Conservation (phyloP, 805 yeast genomes). For the Lipomyces sp. region DNA sequence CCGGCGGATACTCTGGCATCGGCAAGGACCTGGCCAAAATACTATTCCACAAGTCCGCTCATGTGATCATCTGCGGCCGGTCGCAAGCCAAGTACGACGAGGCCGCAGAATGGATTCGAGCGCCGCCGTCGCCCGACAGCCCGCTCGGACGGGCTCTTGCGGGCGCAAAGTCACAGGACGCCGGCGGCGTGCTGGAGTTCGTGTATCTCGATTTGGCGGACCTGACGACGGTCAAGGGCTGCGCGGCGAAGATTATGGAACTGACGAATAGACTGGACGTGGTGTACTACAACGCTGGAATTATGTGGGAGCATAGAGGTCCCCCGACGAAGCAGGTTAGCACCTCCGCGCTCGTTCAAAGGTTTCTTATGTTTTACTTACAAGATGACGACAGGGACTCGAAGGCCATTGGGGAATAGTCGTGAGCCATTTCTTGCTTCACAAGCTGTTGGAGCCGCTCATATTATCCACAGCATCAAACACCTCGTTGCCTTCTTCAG, state of each 20-base stretch:
- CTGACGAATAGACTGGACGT: conserved; percentile 38
- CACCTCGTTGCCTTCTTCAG: conserved; percentile 24
- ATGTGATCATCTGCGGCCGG: neutral
- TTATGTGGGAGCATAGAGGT: conserved; percentile 33
- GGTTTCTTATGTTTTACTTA: too few relatives aligned
- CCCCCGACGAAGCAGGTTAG: conserved; percentile 40
- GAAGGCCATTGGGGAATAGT: conserved; percentile 46
- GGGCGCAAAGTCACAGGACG: neutral
- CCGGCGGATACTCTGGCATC: conserved; percentile 10
- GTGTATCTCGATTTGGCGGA: conserved; percentile 17
- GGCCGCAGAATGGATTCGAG: neutral
- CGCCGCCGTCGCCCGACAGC: too few relatives aligned
- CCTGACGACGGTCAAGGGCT: conserved; percentile 38
- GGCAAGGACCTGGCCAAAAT: conserved; percentile 2
- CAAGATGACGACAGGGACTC: too few relatives aligned
- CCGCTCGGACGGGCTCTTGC: too few relatives aligned
- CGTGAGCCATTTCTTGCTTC: conserved; percentile 46
- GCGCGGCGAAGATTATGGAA: conserved; percentile 34
- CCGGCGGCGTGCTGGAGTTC: neutral
- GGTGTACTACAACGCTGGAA: conserved; percentile 45
- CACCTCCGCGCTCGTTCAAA: too few relatives aligned
- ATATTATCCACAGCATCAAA: too few relatives aligned
- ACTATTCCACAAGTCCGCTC: neutral
- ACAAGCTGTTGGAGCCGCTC: too few relatives aligned
- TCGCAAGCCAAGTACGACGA: neutral